Evolutionary conservation across 352 stramenopile species (phyloP), one percentile per base, ranked within the genome.

Genomic region (Pythium grandisporangium): DNA sequence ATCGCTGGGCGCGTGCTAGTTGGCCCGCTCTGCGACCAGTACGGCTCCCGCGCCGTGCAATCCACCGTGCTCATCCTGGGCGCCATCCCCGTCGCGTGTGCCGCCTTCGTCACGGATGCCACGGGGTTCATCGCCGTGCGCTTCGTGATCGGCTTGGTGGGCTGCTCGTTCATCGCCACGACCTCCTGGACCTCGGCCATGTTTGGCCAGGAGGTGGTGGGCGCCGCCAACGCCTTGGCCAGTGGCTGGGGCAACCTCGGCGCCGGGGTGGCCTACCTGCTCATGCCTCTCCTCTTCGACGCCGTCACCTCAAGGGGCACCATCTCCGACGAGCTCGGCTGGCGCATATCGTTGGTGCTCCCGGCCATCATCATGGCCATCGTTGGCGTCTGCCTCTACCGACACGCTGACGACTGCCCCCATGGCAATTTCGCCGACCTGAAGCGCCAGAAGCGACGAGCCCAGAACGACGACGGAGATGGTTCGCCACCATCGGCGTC

Each of bases 61-160:
- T 65, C 67, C 12, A 46, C 65, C 10, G 48, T 98, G 13, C 50
- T 98, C 2, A 44, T 82, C 1, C 42, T 84, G 8, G 79, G 80
- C 4, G 72, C 84, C 0, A 89, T 97, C 36, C 87, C 85, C 0
- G 85, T 90, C 21, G 78, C 74, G 16, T 76, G 66, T 0, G 90
- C 74, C 8, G 83, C 79, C 29, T 61, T 97, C 16, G 82, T 93
- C 1, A 83, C 82, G 16, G 87, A 45, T 51, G 80, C 89, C 37
- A 62, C 53, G 2, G 66, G 57, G 0, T 71, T 98, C 22, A 55
- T 82, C 27, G 44, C 94, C 42, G 61, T 93, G 49, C 83, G 93
- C n/a, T 91, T 98, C 45, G 95, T 95, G 42, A 97, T 98, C 53
- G 94, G 92, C 26, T 52, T 97, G 48, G 83, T 95, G n/a, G 93